Percentiles rank a stretch among this genome's conserved stretches.
phyloP scores from a whole-genome alignment of 768 basidiomycete species.

The Trametes villosa region DNA sequence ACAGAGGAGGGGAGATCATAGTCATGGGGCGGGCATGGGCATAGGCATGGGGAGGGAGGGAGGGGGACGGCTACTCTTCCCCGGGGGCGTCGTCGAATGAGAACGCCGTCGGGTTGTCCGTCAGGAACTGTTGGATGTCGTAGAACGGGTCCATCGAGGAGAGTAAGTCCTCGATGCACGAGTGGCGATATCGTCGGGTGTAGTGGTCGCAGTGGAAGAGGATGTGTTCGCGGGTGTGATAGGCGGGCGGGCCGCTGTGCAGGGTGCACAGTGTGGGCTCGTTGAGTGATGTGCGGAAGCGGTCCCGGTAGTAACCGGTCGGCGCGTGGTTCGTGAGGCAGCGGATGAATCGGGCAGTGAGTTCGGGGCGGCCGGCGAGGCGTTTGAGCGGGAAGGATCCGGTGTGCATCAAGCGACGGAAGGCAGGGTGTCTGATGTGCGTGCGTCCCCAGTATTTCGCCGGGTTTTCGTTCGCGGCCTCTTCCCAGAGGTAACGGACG shows the following conservation, averaged over 20 bases:
- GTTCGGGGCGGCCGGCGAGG: neutral
- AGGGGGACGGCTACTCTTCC: no score
- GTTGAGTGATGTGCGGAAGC: neutral
- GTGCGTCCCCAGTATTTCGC: no score
- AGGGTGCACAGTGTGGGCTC: neutral
- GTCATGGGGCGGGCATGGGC: no score
- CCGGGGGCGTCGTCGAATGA: no score
- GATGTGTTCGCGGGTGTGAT: slow-evolving; percentile 1
- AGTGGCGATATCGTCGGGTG: neutral
- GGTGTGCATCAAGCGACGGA: neutral
- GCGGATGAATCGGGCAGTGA: neutral
- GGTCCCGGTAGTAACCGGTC: slow-evolving; percentile 1
- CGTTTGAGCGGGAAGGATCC: neutral
- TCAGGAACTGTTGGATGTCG: neutral
- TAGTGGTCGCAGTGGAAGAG: neutral
- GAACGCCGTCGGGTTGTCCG: no score
- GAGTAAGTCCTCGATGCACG: slow-evolving; percentile 4
- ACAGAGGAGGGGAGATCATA: no score
- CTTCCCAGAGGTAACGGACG: neutral
- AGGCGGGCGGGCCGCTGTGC: neutral
- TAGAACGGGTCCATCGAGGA: slow-evolving; percentile 1
- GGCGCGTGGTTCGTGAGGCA: neutral
- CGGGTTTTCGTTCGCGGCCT: no score
- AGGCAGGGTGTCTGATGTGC: neutral
- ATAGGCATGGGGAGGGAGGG: no score